Evolutionary conservation across 2,329 filamentous ascomycete species (phyloP).

Genomic region (Fusarium sp.): DNA sequence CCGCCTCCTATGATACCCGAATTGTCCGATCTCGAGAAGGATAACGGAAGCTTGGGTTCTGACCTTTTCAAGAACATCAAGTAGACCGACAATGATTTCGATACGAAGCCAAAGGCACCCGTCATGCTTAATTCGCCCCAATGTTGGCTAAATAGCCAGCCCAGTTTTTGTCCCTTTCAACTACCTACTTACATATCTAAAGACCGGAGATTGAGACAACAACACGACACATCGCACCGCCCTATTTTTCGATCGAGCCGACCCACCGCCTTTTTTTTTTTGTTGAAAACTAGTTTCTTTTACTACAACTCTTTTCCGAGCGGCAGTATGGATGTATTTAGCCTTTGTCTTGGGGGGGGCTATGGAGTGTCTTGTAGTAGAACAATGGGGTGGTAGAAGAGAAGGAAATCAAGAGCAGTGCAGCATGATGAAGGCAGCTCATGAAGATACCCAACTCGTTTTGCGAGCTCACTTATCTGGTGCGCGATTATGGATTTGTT

Average conservation of each 20-base stretch:
- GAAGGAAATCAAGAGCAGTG: conserved; percentile 36
- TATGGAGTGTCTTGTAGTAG: conserved; percentile 17
- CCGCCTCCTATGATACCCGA: conserved; percentile 71
- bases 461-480: conserved; percentile 50
- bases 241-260: conserved; percentile 40
- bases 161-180: conserved; percentile 26
- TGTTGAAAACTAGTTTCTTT: conserved; percentile 29
- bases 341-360: conserved; percentile 22
- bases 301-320: conserved; percentile 20
- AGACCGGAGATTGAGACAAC: conserved; percentile 38
- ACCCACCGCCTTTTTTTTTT: too few relatives aligned
- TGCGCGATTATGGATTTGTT: conserved; percentile 45
- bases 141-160: conserved; percentile 27
- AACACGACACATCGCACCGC: conserved; percentile 23
- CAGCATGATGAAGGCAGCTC: conserved; percentile 44
- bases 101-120: conserved; percentile 4
- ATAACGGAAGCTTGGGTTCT: conserved; percentile 57
- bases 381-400: conserved; percentile 18
- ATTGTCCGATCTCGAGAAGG: conserved; percentile 60
- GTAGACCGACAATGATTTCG: conserved; percentile 46
- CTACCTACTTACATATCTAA: conserved; percentile 39
- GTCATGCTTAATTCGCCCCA: conserved; percentile 7
- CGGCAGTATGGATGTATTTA: conserved; percentile 23
- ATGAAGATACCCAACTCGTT: conserved; percentile 54
- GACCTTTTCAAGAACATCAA: conserved; percentile 70